These are phyloP conservation scores for Colletotrichum musicola DNA, from an alignment of 2,329 filamentous ascomycete species.

Conservation along the genomic window DNA sequence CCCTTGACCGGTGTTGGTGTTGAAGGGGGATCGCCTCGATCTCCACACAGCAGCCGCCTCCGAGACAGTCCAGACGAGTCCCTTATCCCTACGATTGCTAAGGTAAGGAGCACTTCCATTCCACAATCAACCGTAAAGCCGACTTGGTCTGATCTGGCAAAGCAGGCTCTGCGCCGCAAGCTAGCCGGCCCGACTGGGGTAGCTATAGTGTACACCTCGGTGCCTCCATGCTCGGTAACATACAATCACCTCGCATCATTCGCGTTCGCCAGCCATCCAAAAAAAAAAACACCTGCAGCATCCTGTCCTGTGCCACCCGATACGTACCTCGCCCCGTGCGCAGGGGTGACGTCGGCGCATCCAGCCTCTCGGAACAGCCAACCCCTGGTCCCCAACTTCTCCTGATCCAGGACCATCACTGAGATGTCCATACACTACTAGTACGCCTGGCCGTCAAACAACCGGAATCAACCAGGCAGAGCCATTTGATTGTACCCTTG, in stretches of 20 bases:
- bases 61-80: neutral
- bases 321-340: neutral
- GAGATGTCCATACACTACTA: no score
- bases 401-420: neutral
- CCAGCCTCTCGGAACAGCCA: constrained; percentile 30
- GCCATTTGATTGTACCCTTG: no score
- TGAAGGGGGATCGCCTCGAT: neutral
- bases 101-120: neutral
- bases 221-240: neutral
- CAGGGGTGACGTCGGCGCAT: constrained; percentile 29
- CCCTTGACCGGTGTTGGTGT: no score
- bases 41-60: neutral
- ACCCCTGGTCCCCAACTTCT: constrained; percentile 7
- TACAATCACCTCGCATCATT: neutral
- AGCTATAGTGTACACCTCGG: neutral
- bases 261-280: neutral
- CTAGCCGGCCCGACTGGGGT: neutral
- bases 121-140: neutral
- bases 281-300: neutral
- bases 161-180: neutral
- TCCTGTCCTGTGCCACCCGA: neutral
- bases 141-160: neutral
- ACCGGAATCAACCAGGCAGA: no score
- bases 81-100: neutral
- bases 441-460: no score